A percentile compares a stretch with the other conserved stretches of the same genome.
Conservation (phyloP, 495 filamentous ascomycete genomes). For the Tricharina praecox region DNA sequence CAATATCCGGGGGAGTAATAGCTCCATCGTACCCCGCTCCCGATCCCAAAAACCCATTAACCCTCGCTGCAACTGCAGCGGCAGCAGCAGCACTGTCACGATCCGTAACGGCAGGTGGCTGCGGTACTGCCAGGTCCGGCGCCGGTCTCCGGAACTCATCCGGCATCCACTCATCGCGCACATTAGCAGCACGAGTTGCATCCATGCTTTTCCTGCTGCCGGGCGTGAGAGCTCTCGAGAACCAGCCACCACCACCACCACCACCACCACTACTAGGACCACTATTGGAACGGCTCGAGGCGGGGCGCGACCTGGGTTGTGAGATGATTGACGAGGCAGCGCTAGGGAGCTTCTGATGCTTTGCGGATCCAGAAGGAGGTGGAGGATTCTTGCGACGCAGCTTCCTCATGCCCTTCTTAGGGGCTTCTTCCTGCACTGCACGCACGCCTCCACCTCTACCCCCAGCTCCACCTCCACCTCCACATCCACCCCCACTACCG, state of each 20-base stretch:
- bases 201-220: conserved; percentile 9
- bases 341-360: conserved; percentile 21
- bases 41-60: no score
- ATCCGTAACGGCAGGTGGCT: no score
- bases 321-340: conserved; percentile 22
- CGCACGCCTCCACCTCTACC: no score
- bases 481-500: no score
- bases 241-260: conserved; percentile 15
- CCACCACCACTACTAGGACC: conserved; percentile 12
- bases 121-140: no score
- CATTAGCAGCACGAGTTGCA: conserved; percentile 8
- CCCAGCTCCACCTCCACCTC: no score
- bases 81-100: no score
- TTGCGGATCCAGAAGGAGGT: conserved; percentile 17
- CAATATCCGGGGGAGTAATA: not conserved
- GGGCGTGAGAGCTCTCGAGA: conserved; percentile 9
- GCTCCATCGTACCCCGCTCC: not conserved
- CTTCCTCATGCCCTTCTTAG: conserved; percentile 17
- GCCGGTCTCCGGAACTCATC: conserved; percentile 14
- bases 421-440: no score
- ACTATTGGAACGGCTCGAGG: not conserved
- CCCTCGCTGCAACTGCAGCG: no score
- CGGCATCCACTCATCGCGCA: conserved; percentile 5
- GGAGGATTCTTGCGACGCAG: conserved; percentile 24
- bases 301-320: conserved; percentile 13